Evolutionary conservation across 805 yeast species (phyloP), one percentile per base, ranked within the genome.

Genomic region (Lachancea thermotolerans): DNA sequence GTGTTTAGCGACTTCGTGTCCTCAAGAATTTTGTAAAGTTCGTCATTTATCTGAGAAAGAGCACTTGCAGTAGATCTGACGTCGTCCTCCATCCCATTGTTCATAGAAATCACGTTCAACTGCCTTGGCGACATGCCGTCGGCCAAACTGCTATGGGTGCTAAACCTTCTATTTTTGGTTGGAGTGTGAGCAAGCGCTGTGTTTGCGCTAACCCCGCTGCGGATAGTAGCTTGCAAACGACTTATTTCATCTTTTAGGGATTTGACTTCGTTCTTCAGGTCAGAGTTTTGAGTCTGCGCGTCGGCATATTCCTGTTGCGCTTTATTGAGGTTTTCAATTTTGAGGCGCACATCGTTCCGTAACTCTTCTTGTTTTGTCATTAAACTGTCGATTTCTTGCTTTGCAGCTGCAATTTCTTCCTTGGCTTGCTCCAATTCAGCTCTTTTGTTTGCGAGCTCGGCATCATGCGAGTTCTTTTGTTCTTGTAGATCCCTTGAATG

Each of bases 11-110:
- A 72, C 47, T 78, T 77, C 2, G 93, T 79, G 55, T 85, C 85
- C 57, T 84, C 79, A 49, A 85, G 70, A 55, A 82, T 70, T 55
- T 76, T 73, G 75, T 78, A 85, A 45, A 85, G 68, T 61, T 86
- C 93, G 57, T 78, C 87, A 56, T 83, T 82, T 51, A 85, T 83
- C 42, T 81, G 84, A 49, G 82, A 83, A 49, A 81, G 65, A n/a
- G 77, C 71, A 47, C 67, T 66, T 41, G 70, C 53, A 28, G 67
- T 66, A 12, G 68, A 55, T 47, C 62, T 65, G 49, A 72, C 73
- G 49, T 75, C 73, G 37, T 72, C 74, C 4, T 52, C 49, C 15
- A 50, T 49, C 11, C 51, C 57, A 36, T 58, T 60, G 42, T 53
- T 48, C 29, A 52, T 46, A 25, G 56, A 52, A 38, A 52, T 51